phyloP scores from a whole-genome alignment of 305 asterid genomes.

The Coffea humblotiana region DNA sequence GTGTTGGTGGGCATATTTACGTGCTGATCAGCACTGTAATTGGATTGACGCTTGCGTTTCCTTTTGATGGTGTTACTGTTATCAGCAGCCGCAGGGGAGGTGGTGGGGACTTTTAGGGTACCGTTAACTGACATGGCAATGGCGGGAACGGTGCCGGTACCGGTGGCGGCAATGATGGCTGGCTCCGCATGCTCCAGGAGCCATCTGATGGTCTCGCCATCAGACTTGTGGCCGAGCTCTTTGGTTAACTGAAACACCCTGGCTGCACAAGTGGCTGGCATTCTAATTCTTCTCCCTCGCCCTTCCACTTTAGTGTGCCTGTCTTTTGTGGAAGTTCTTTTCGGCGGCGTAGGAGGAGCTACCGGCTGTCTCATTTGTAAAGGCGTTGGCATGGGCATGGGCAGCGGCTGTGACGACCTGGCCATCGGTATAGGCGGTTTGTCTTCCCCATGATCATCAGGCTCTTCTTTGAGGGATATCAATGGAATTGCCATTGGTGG shows the following conservation, averaged over 20 bases:
- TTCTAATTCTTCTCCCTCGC: constrained; percentile 67
- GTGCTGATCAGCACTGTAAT: constrained; percentile 21
- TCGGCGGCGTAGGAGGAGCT: constrained; percentile 23
- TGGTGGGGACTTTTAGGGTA: constrained; percentile 53
- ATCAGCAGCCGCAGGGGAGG: background rate
- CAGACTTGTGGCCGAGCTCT: constrained; percentile 79
- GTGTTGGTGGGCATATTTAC: constrained; percentile 12
- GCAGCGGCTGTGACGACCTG: background rate
- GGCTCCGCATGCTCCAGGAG: constrained; percentile 69
- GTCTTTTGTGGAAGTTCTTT: constrained; percentile 53
- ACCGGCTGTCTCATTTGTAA: constrained; percentile 13
- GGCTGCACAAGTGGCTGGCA: constrained; percentile 73
- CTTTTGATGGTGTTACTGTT: background rate
- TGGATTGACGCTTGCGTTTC: constrained; percentile 39
- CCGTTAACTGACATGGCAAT: constrained; percentile 74
- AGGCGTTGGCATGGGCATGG: constrained; percentile 26
- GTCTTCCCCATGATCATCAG: constrained; percentile 19
- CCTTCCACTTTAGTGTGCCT: constrained; percentile 68
- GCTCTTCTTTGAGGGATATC: constrained; percentile 39
- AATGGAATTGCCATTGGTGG: constrained; percentile 21
- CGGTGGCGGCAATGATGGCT: constrained; percentile 66
- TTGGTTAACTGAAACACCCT: constrained; percentile 73
- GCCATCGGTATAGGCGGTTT: constrained; percentile 22
- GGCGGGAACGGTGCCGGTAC: constrained; percentile 73
- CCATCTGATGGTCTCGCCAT: constrained; percentile 83